Evolutionary conservation across 2,329 filamentous ascomycete genomes (phyloP), one percentile per base, ranked within the genome.

Genomic region (Monosporascus sp.): DNA sequence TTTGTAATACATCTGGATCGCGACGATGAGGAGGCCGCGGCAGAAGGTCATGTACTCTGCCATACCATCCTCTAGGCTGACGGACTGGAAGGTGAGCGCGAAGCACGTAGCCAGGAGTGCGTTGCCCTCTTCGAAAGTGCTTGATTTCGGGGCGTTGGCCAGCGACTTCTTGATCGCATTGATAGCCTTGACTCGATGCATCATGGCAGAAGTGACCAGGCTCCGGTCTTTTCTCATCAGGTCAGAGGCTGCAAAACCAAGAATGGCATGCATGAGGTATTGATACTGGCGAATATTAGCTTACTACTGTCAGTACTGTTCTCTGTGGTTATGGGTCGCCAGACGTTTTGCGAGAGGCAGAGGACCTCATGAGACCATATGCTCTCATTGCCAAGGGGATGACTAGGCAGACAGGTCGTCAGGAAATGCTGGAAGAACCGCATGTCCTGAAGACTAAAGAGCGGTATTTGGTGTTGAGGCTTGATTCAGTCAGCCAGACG

Each of bases 341-440:
- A 28, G 74, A 84, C 84, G 54, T 81, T 82, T 58, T 88, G 82
- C 1, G 85, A 85, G 53, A 88, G 78, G 57, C 82, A 82, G 0
- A 86, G 85, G 9, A 89, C 79, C 53, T 85, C 78, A 26, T 85
- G 82, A 7, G 81, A 81, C 86, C 86, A 89, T 15, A 87, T 74
- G 7, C 78, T 73, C 58, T 88, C 83, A 56, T 85, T 84, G 41
- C 82, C 84, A 18, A 87, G 69, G 0, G 86, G 85, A 24, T 87
- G 75, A 65, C 84, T 79, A 2, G 85, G 86, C 61, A 82, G 83
- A 58, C 81, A 85, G 37, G 77, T 74, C 28, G 79, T 70, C 17
- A 87, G 69, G 59, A 87, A 87, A 65, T 87, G 82, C 64, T 87
- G 84, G 60, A 87, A 87, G 65, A 87, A 79, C 38, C 83, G 79